Percentiles rank a stretch among this genome's conserved stretches.
phyloP scores from a whole-genome alignment of 1,284 basidiomycete species.

The Cryptococcus floricola region DNA sequence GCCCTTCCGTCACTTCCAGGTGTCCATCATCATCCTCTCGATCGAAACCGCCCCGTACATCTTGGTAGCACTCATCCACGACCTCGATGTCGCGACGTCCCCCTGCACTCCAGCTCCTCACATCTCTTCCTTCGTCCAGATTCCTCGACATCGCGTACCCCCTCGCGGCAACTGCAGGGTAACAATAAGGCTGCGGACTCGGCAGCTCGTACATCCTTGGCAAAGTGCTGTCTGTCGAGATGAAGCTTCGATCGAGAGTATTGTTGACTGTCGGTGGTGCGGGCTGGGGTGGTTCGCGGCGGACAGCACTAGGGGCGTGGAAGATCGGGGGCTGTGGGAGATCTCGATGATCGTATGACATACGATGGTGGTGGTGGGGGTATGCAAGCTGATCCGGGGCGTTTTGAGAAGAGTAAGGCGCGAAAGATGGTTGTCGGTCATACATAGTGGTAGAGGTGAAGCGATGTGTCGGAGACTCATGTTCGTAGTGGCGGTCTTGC shows the following conservation, averaged over 20 bases:
- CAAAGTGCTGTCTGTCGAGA: neutral
- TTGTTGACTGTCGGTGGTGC: neutral
- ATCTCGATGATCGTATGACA: neutral
- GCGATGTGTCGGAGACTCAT: too few relatives aligned
- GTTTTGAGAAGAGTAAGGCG: neutral
- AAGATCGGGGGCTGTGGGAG: neutral
- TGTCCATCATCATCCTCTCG: neutral
- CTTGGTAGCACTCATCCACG: too few relatives aligned
- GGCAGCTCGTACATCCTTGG: neutral
- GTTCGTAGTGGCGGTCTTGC: neutral
- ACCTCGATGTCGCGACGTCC: neutral
- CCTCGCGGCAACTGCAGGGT: neutral
- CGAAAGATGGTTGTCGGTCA: neutral
- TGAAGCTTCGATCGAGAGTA: neutral
- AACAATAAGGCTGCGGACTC: neutral
- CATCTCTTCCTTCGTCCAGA: neutral
- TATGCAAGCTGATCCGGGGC: neutral
- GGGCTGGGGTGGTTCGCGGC: neutral
- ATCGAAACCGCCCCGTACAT: too few relatives aligned
- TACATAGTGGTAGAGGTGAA: neutral
- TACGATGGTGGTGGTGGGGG: neutral
- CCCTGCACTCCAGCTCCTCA: neutral
- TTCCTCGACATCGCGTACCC: neutral
- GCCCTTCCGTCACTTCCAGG: conserved; percentile 2
- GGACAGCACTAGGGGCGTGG: neutral